Evolutionary conservation across 495 filamentous ascomycete genomes (phyloP), one percentile per base, ranked within the genome.

Genomic region (Penicillium macrosclerotiorum): DNA sequence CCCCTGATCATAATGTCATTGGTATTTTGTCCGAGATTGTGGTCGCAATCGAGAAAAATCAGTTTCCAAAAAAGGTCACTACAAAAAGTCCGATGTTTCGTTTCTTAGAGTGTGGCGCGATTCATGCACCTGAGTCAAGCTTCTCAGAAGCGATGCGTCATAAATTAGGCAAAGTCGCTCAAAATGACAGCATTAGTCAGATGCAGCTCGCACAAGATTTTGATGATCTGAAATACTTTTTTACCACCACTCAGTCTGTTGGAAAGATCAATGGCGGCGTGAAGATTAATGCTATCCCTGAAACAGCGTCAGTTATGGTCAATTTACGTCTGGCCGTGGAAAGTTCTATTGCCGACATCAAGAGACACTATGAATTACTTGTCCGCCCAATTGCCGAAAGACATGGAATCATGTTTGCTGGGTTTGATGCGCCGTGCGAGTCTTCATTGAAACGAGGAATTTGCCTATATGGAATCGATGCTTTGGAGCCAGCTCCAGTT

Each of bases 281-380:
- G 40, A 84, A 83, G 56, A 65, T 67, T 49, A 84, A 83, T 47
- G 79, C 79, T 6, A 71, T 83, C 2, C 81, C 81, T 0, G 80
- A 84, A 54, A 69, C 74, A 8, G 75, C 71, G 0, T 60, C 54
- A 1, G 68, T 69, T 0, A 64, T 73, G 2, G 64, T 83, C 23
- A 79, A 84, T 59, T 74, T 81, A 48, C 74, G 79, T 34, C 71
- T 83, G 52, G 80, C 80, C 47, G 64, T 81, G 24, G 43, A 56
- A 47, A 47, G 25, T 9, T 51, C 38, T 8, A 36, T 56, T 39
- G 32, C 43, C 18, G 17, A 47, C 12, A 39, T 56, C n/a, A 13
- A 52, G 29, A 75, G 73, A 39, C 75, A 79, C 22, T 65, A 56
- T 3, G 49, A 69, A 5, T 53, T 62, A 3, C 63, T 72, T 2